phyloP scores from a whole-genome alignment of 495 filamentous ascomycete genomes.

The Annulohypoxylon maeteangense region DNA sequence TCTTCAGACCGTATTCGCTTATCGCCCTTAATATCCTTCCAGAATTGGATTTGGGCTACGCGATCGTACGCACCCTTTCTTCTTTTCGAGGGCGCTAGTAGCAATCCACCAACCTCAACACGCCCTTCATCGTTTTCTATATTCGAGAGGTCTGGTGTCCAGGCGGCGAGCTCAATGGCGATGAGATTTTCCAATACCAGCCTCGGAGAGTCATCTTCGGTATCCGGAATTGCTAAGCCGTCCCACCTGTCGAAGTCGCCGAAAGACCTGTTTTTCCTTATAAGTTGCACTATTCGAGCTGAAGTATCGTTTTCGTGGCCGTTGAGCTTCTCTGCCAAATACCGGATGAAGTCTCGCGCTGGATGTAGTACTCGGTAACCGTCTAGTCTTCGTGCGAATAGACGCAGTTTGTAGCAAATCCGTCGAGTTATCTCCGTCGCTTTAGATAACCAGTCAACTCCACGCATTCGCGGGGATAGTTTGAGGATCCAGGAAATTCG shows the following conservation, averaged over 20 bases:
- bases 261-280: neutral
- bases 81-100: neutral
- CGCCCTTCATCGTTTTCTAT: neutral
- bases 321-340: neutral
- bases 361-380: neutral
- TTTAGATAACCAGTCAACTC: neutral
- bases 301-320: neutral
- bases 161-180: neutral
- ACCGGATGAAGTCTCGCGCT: neutral
- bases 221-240: neutral
- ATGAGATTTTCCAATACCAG: slow-evolving; percentile 4
- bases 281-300: neutral
- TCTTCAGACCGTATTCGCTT: neutral
- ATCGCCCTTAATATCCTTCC: neutral
- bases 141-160: neutral
- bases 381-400: neutral
- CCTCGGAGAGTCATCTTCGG: neutral
- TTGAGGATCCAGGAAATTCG: slow-evolving; percentile 1
- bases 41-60: neutral
- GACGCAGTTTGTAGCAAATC: neutral
- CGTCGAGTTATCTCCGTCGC: neutral
- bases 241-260: neutral
- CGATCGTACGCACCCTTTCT: slow-evolving; percentile 7
- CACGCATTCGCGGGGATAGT: neutral
- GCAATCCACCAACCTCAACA: neutral